Base-by-base conservation (phyloP, 495 filamentous ascomycete species). In the Aspergillus steynii region DNA sequence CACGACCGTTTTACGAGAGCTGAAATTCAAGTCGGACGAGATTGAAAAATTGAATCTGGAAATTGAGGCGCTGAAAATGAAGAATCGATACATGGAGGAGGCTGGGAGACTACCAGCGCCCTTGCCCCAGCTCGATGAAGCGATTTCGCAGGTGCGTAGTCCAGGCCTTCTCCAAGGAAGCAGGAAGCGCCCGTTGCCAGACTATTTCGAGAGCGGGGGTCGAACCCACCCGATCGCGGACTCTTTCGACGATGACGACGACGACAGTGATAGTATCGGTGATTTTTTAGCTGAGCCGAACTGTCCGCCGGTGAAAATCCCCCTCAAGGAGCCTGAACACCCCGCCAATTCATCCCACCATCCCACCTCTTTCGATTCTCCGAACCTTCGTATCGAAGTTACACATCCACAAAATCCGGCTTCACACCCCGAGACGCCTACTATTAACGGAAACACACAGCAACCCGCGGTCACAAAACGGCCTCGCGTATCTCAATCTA, bases 21-120 rank as follows among this genome's bases (percentile, higher is more conserved):
- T 81, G 9, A 77, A 74, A 56, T 68, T 59, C 5, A 81, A 81
- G 50, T 74, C 78, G 0, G 77, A 80, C 7, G 78, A 81, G 49
- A 81, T 79, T 20, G 78, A 81, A 58, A 77, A 72, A 55, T 25
- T 81, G 25, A 80, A 74, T 58, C 56, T 81, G 62, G 78, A 81
- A 63, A 78, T 74, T 27, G 78, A 80, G 58, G 73, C 77, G 0
- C 56, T 81, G 62, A 80, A 79, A 45, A 34, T 80, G 31, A 78
- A 72, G 59, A 77, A 75, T 34, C 71, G 73, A 4, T 74, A 71
- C 34, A 66, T 73, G 63, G 74, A 78, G 34, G 75, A 70, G 47
- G 63, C 61, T 1, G 45, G 59, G 45, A 62, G 42, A 34, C 65
- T 61, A n/a, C 55, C 54, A 2, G 53, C 50, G 3, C 63, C 46